phyloP scores from a whole-genome alignment of 306 rosid genomes.

The Crotalaria pallida region DNA sequence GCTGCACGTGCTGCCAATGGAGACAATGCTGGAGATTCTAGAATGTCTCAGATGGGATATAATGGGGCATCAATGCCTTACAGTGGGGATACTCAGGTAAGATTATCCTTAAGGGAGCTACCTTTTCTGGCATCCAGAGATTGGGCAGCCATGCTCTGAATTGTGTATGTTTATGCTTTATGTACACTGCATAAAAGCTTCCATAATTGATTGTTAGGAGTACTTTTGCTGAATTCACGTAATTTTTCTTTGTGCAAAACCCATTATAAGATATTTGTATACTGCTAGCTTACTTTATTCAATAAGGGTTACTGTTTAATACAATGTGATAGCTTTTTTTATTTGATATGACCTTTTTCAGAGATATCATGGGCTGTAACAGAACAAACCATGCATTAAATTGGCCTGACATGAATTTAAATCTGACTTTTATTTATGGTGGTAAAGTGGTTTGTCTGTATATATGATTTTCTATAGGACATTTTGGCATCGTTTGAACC shows the following conservation, averaged over 20 bases:
- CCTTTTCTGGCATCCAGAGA: background rate
- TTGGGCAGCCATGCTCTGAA: background rate
- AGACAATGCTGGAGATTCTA: constrained; percentile 56
- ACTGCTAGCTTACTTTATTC: background rate
- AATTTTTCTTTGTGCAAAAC: background rate
- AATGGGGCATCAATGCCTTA: constrained; percentile 73
- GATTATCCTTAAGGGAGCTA: background rate
- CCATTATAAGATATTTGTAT: background rate
- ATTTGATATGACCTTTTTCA: background rate
- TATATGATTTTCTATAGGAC: too few species aligned
- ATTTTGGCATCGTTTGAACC: too few species aligned
- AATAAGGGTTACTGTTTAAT: background rate
- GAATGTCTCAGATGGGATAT: constrained; percentile 47
- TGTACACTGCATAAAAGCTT: background rate
- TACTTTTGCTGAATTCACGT: too few species aligned
- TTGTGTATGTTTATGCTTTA: background rate
- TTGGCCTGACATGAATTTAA: background rate
- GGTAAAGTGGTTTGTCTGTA: background rate
- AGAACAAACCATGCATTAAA: background rate
- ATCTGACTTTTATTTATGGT: background rate
- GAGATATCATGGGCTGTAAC: background rate
- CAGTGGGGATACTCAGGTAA: constrained; percentile 73
- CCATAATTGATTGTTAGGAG: background rate
- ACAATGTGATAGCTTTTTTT: background rate
- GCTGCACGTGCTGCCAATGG: constrained; percentile 59